Evolutionary conservation across 2,329 filamentous ascomycete genomes (phyloP).

Genomic region (Cladophialophora chaetospira): DNA sequence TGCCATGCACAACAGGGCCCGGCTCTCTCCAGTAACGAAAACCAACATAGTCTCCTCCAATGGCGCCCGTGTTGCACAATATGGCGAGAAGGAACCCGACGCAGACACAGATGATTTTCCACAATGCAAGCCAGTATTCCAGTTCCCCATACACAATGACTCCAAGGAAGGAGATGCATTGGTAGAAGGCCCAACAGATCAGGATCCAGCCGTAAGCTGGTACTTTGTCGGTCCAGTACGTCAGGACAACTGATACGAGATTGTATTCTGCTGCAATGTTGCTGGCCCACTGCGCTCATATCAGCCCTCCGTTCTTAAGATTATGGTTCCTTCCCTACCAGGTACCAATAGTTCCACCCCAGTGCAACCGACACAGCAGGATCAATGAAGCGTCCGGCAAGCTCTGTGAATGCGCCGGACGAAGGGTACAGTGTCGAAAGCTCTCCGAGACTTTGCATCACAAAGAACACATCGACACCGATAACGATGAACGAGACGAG

Average conservation of each 20-base stretch:
- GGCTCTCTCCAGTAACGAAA: constrained; percentile 74
- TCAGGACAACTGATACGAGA: constrained; percentile 48
- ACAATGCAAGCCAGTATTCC: constrained; percentile 47
- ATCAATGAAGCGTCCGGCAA: constrained; percentile 47
- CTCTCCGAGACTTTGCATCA: constrained; percentile 48
- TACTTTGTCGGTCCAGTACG: constrained; percentile 49
- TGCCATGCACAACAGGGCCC: constrained; percentile 39
- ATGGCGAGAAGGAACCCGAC: constrained; percentile 41
- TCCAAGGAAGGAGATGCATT: constrained; percentile 44
- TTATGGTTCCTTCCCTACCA: constrained; percentile 3
- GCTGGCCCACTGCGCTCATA: neutral
- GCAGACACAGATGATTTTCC: constrained; percentile 40
- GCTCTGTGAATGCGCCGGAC: constrained; percentile 52
- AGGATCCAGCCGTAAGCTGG: constrained; percentile 52
- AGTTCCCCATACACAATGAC: constrained; percentile 55
- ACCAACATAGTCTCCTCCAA: constrained; percentile 57
- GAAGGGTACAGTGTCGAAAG: constrained; percentile 53
- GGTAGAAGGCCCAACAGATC: constrained; percentile 50
- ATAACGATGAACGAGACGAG: constrained; percentile 57
- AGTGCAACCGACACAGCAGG: constrained; percentile 51
- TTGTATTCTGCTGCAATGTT: constrained; percentile 44
- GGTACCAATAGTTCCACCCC: constrained; percentile 39
- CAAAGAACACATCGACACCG: constrained; percentile 50
- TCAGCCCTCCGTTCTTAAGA: neutral
- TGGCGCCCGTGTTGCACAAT: constrained; percentile 40